Evolutionary conservation across 129 eudicot genomes (phyloP), one percentile per base, ranked within the genome.

Genomic region (Apium graveolens): DNA sequence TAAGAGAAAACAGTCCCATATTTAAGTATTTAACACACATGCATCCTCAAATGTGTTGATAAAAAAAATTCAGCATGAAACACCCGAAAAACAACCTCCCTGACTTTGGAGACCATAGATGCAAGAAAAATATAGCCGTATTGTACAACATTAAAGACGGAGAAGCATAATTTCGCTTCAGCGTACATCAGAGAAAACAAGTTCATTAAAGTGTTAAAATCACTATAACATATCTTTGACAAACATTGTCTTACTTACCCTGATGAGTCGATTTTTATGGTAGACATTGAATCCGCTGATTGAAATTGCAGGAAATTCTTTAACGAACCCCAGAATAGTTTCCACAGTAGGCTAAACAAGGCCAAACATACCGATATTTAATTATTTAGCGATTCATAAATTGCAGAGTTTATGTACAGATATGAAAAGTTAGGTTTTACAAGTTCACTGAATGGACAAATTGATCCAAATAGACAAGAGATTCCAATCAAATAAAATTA

Each of bases 191-290:
- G 29, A 21, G 34, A 11, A 21, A 45, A 66, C 5, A 27, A 46
- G 27, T 24, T 7, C 70, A 79, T 35, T 53, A 70, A n/a, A 34
- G 29, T 24, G 65, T 14, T 75, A 18, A 31, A 26, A 60, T 9
- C 49, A 81, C 17, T 2, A 42, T 46, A 60, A 78, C 18, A 11
- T 5, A 17, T 31, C 16, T 38, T 11, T 21, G 46, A 60, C 34
- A 26, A 38, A 11, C n/a, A 65, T 20, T 63, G 41, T 24, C 43
- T 66, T 24, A 53, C 83, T 66, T 95, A 95, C 98, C 96, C 97
- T 85, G 80, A 95, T 95, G 75, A 95, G 90, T 62, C 97, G 98
- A 73, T 95, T 95, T 84, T 95, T 95, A 72, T 95, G 98, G 90
- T 95, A 95, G 27, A 95, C 90, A 43, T 95, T 95, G 78, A 86